A percentile compares a stretch with the other conserved stretches of the same genome.
These are phyloP conservation scores for Russula foetens DNA, from an alignment of 768 basidiomycete genomes.

Conservation along the genomic window DNA sequence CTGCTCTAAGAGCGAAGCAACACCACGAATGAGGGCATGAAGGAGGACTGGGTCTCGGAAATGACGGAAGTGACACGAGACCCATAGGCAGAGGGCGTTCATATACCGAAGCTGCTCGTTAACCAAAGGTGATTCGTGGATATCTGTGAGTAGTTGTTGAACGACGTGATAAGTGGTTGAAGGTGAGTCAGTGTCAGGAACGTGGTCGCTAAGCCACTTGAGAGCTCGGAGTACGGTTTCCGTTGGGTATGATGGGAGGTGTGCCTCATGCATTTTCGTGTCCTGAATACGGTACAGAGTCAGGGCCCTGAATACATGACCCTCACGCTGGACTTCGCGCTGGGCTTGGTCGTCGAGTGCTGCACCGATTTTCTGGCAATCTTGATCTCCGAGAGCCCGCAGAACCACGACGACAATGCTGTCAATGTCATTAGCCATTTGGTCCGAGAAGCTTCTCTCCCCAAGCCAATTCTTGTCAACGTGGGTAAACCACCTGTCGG, in stretches of 20 bases:
- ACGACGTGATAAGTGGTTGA: slow-evolving; percentile 72
- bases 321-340: slow-evolving; percentile 32
- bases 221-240: slow-evolving; percentile 45
- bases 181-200: slow-evolving; percentile 36
- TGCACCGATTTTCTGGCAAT: slow-evolving; percentile 46
- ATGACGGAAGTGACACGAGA: slow-evolving; percentile 48
- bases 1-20: slow-evolving; percentile 56
- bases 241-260: slow-evolving; percentile 51
- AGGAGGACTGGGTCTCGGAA: slow-evolving; percentile 56
- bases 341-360: slow-evolving; percentile 37
- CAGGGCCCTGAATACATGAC: slow-evolving; percentile 41
- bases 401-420: slow-evolving; percentile 51
- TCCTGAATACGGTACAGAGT: slow-evolving; percentile 46
- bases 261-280: slow-evolving; percentile 52
- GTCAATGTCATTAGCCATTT: slow-evolving; percentile 42
- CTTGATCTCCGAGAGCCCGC: slow-evolving; percentile 59
- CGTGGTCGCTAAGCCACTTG: slow-evolving; percentile 45
- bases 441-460: slow-evolving; percentile 29
- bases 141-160: slow-evolving; percentile 58
- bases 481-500: not conserved
- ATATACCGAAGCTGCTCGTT: slow-evolving; percentile 77
- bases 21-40: slow-evolving; percentile 59
- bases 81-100: slow-evolving; percentile 65
- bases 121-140: slow-evolving; percentile 62
- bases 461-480: slow-evolving; percentile 30